These are phyloP conservation scores for Trichosanthes cucumerina DNA, from an alignment of 306 rosid genomes.

Conservation along the genomic window DNA sequence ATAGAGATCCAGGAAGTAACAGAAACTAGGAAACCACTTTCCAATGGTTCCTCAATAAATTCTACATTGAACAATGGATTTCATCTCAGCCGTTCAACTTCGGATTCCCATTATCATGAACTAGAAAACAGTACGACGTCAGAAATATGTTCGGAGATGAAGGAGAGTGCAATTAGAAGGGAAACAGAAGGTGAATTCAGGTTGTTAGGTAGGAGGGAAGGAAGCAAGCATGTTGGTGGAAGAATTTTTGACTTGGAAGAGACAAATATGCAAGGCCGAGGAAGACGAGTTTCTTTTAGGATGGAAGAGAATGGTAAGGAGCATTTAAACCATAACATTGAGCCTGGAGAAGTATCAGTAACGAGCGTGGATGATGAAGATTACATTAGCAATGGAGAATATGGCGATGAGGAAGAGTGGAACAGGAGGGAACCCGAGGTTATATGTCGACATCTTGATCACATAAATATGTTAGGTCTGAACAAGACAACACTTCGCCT, in stretches of 20 bases:
- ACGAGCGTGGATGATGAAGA: constrained; percentile 75
- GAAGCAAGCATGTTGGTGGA: constrained; percentile 51
- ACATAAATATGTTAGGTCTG: constrained; percentile 77
- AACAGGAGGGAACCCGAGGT: constrained; percentile 70
- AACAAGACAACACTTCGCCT: constrained; percentile 81
- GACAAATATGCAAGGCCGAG: constrained; percentile 40
- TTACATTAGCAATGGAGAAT: constrained; percentile 59
- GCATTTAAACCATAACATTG: constrained; percentile 26
- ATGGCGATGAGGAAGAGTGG: constrained; percentile 51
- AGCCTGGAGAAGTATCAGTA: constrained; percentile 50
- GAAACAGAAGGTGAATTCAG: constrained; percentile 97
- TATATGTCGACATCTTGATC: constrained; percentile 64
- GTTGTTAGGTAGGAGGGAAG: constrained; percentile 78
- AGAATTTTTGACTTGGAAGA: constrained; percentile 79
- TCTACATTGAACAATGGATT: constrained; percentile 24
- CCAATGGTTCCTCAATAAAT: not conserved
- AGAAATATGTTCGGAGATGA: constrained; percentile 38
- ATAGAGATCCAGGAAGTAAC: constrained; percentile 56
- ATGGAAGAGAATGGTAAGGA: constrained; percentile 66
- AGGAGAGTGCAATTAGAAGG: constrained; percentile 93
- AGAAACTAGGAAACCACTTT: constrained; percentile 12
- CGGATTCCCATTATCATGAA: constrained; percentile 25
- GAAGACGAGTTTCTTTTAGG: constrained; percentile 75
- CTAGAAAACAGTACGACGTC: constrained; percentile 48
- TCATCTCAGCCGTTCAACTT: constrained; percentile 25